phyloP scores from a whole-genome alignment of 73 alveolate genomes.

The Halteria grandinella region DNA sequence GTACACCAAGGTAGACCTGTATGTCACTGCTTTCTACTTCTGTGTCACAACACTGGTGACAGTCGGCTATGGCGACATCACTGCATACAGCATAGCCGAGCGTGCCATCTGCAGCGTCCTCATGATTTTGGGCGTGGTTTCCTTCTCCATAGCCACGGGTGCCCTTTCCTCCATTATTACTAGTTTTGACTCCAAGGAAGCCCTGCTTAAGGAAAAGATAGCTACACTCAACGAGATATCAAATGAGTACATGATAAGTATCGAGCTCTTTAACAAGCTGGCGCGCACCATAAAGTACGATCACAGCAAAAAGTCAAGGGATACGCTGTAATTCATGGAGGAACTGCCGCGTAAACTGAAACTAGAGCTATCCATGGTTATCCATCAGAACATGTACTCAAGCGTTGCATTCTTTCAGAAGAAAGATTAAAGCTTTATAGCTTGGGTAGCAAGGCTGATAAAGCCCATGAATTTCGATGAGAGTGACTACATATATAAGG shows the following conservation, averaged over 20 bases:
- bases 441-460: not conserved
- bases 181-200: slow-evolving; percentile 22
- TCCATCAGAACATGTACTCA: not conserved
- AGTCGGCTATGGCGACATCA: slow-evolving; percentile 79
- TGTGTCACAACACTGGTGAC: slow-evolving; percentile 78
- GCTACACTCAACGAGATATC: not conserved
- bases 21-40: slow-evolving; percentile 71
- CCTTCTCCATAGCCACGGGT: too few species aligned
- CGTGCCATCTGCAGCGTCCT: slow-evolving; percentile 13
- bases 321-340: too few species aligned
- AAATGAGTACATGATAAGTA: slow-evolving; percentile 8
- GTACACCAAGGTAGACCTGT: too few species aligned
- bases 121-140: slow-evolving; percentile 41
- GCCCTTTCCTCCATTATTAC: slow-evolving; percentile 13
- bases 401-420: not conserved
- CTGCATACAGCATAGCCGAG: slow-evolving; percentile 61
- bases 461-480: not conserved
- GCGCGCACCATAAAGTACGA: not conserved
- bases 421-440: too few species aligned
- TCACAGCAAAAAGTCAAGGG: too few species aligned
- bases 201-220: slow-evolving; percentile 31
- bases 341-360: not conserved
- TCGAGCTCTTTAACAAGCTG: slow-evolving; percentile 4
- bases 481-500: not conserved
- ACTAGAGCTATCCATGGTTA: not conserved